These are phyloP conservation scores for Gaeumannomyces tritici DNA, from an alignment of 2,329 filamentous ascomycete species.

Conservation along the genomic window DNA sequence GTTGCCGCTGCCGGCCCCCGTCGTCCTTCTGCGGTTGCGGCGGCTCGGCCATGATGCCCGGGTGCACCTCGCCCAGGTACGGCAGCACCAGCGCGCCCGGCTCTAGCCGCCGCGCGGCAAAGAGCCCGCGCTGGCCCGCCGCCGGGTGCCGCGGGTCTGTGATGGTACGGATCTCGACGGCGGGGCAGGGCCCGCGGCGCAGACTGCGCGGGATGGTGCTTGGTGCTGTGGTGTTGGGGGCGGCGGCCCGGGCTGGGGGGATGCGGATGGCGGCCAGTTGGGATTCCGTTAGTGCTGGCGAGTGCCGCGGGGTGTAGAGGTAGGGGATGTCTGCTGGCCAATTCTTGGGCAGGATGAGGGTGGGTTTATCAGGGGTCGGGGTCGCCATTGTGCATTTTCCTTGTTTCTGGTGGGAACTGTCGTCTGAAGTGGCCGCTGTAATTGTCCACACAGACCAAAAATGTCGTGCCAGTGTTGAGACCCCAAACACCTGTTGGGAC, in stretches of 20 bases:
- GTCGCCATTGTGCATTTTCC: background rate
- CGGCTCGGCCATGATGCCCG: conserved; percentile 19
- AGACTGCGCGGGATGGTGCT: conserved; percentile 9
- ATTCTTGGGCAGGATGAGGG: conserved; percentile 35
- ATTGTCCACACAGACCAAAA: too few relatives aligned
- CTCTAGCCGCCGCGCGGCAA: conserved; percentile 42
- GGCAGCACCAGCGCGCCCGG: conserved; percentile 49
- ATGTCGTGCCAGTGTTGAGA: too few relatives aligned
- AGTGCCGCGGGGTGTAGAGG: conserved; percentile 36
- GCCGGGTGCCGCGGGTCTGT: conserved; percentile 43
- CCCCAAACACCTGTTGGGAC: too few relatives aligned
- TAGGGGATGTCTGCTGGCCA: conserved; percentile 48
- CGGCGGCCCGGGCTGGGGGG: background rate
- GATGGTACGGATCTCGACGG: conserved; percentile 47
- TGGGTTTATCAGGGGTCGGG: background rate
- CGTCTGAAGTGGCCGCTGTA: too few relatives aligned
- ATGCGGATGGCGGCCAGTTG: conserved; percentile 14
- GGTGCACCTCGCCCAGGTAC: conserved; percentile 52
- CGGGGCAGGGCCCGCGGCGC: conserved; percentile 30
- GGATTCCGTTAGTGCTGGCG: conserved; percentile 29
- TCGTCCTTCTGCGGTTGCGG: background rate
- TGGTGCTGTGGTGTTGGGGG: background rate
- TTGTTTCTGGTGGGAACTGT: too few relatives aligned
- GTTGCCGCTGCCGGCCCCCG: background rate
- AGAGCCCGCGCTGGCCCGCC: conserved; percentile 48